phyloP scores from a whole-genome alignment of 257 asterid species.

The Nicotiana benthamiana region DNA sequence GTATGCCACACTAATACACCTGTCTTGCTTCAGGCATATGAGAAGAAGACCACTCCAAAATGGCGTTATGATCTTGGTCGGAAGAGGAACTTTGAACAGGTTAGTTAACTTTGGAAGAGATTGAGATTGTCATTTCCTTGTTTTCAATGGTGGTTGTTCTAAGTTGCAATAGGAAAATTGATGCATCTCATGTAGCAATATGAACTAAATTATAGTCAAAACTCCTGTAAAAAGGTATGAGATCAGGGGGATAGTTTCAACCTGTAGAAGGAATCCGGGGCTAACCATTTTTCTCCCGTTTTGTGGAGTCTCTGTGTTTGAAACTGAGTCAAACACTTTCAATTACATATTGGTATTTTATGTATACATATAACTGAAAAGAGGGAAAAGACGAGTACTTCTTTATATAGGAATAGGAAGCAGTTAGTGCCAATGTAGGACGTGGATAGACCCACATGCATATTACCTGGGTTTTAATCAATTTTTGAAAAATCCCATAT shows the following conservation, averaged over 20 bases:
- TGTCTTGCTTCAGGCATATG: slow-evolving; percentile 65
- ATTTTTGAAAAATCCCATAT: not conserved
- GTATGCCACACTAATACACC: not conserved
- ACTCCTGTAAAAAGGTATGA: not conserved
- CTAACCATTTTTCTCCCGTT: not conserved
- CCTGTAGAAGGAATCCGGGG: not conserved
- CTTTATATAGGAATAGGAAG: not conserved
- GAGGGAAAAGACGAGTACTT: not conserved
- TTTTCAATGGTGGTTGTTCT: not conserved
- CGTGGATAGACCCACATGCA: not conserved
- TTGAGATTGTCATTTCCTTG: not conserved
- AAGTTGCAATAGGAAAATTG: not conserved
- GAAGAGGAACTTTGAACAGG: slow-evolving; percentile 84
- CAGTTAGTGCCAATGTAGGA: not conserved
- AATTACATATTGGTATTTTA: not conserved
- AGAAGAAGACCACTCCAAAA: slow-evolving; percentile 74
- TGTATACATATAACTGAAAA: too few relatives aligned
- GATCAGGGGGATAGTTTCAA: not conserved
- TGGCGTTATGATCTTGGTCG: slow-evolving; percentile 99
- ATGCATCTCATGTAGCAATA: not conserved
- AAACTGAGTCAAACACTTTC: not conserved
- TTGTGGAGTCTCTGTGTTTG: not conserved
- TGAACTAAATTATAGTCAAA: not conserved
- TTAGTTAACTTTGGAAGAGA: slow-evolving; percentile 16
- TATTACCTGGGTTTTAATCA: not conserved